Evolutionary conservation across 345 rosid genomes (phyloP), one percentile per base, ranked within the genome.

Genomic region (Angophora floribunda): DNA sequence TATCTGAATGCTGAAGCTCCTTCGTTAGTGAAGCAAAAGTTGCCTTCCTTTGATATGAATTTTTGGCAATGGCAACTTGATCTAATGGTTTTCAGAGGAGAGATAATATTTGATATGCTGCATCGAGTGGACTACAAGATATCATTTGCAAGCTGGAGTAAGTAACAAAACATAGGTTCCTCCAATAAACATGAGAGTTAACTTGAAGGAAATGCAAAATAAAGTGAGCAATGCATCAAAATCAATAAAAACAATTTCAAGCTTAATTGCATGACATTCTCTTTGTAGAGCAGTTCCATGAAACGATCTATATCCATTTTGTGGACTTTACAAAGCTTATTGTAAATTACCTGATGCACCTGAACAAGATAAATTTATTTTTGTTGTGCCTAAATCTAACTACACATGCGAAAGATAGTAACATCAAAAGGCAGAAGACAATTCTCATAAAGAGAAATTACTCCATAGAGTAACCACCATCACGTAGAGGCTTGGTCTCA

Each of bases 41-140:
- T 87, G 30, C 85, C 50, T 24, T 51, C 75, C 51, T 87, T 85
- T 87, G 88, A 61, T 88, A 88, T 65, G 61, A 65, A 89, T 91
- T 61, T 49, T 86, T 90, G 7, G 70, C 86, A 88, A 41, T 49
- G 87, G 80, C 89, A 86, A 80, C 89, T 50, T 59, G 88, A 51
- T 57, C 70, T 82, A 84, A 82, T 53, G 93, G 96, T 87, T 93
- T 96, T 87, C 88, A 93, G 52, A 97, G 99, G 90, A 93, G 86
- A 63, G 97, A 93, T 90, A 97, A 90, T 85, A 97, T 96, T 86
- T 94, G 95, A 80, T 70, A 88, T 87, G 95, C 99, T 96, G 93
- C 91, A 93, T 14, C 44, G 41, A 82, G 52, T 22, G 82, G 53
- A 86, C 47, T 24, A 4, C 50, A 67, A 67, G 79, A 2, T 44